phyloP scores from a whole-genome alignment of 2,329 filamentous ascomycete species.

The Drechmeria coniospora region DNA sequence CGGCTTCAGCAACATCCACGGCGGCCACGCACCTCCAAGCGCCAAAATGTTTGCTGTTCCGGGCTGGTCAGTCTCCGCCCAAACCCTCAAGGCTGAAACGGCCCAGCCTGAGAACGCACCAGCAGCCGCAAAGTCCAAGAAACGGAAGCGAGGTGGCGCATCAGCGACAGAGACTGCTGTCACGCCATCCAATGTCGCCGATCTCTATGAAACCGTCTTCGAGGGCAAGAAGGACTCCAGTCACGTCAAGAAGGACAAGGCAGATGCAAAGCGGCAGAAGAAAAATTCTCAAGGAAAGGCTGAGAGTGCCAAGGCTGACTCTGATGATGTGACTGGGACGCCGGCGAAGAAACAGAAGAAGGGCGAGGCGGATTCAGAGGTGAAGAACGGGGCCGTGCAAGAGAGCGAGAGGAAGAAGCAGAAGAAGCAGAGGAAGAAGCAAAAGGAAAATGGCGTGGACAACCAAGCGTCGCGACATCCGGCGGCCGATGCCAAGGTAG shows the following conservation, averaged over 20 bases:
- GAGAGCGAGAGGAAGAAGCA: constrained; percentile 20
- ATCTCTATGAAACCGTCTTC: constrained; percentile 67
- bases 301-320: too few species aligned
- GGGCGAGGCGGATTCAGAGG: constrained; percentile 11
- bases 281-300: too few species aligned
- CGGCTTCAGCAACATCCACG: background rate
- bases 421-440: constrained; percentile 12
- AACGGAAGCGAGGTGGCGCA: constrained; percentile 33
- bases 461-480: constrained; percentile 4
- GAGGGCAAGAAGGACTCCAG: constrained; percentile 34
- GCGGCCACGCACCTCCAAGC: background rate
- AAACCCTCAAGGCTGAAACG: constrained; percentile 55
- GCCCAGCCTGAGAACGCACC: constrained; percentile 14
- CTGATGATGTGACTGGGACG: background rate
- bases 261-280: background rate
- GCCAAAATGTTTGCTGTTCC: constrained; percentile 85
- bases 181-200: constrained; percentile 55
- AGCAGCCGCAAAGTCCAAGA: constrained; percentile 34
- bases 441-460: constrained; percentile 9
- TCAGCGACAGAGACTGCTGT: constrained; percentile 27
- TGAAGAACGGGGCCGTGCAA: constrained; percentile 6
- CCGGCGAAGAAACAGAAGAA: constrained; percentile 19
- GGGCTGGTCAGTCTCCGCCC: constrained; percentile 73
- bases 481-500: constrained; percentile 7
- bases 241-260: constrained; percentile 9